These are phyloP conservation scores for Tulasnella sp. DNA, from an alignment of 768 basidiomycete genomes.

Conservation along the genomic window DNA sequence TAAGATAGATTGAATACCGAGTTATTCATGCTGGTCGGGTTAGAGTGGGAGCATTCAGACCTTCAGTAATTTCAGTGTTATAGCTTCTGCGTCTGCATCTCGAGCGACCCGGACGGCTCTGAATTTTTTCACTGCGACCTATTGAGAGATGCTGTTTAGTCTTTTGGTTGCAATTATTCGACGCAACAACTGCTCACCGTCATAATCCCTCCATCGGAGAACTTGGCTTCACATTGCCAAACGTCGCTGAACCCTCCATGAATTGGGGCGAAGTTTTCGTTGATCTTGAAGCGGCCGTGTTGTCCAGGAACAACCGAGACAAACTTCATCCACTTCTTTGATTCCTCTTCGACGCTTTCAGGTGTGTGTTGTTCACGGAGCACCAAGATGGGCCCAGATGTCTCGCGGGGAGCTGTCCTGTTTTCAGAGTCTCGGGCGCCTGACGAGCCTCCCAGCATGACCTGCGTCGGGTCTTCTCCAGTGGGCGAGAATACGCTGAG, in stretches of 20 bases:
- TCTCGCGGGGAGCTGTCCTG: too few relatives aligned
- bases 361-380: too few relatives aligned
- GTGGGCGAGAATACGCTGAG: too few relatives aligned
- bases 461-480: too few relatives aligned
- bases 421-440: too few relatives aligned
- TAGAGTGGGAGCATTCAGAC: neutral
- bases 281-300: neutral
- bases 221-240: neutral
- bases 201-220: neutral
- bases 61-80: neutral
- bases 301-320: neutral
- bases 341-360: too few relatives aligned
- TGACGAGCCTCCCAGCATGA: too few relatives aligned
- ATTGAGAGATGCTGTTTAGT: neutral
- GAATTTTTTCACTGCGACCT: constrained; percentile 1
- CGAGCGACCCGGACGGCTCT: neutral
- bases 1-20: neutral
- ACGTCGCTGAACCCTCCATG: constrained; percentile 1
- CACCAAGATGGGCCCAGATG: too few relatives aligned
- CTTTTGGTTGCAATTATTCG: neutral
- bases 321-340: neutral
- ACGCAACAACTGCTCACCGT: neutral
- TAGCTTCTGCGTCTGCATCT: neutral
- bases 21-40: neutral
- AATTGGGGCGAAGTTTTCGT: neutral